Percentiles rank a stretch among this genome's conserved stretches.
phyloP scores from a whole-genome alignment of 2,329 filamentous ascomycete species.

The Boeremia exigua region DNA sequence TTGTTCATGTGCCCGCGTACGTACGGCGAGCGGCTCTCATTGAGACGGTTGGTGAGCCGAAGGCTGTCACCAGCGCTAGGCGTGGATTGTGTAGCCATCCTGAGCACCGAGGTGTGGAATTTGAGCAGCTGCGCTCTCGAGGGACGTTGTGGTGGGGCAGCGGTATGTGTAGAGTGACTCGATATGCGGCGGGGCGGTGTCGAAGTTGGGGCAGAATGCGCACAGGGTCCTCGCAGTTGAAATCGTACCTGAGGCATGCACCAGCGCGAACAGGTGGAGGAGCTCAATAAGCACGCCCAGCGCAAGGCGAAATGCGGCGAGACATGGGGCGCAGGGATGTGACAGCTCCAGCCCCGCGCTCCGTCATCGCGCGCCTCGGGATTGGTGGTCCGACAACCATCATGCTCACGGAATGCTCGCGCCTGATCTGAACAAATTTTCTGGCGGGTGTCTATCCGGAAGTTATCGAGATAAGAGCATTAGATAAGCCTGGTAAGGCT shows the following conservation, averaged over 20 bases:
- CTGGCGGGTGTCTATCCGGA: background rate
- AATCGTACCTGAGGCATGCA: constrained; percentile 42
- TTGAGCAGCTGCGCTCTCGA: constrained; percentile 31
- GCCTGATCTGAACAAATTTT: constrained; percentile 14
- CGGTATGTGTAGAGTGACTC: constrained; percentile 9
- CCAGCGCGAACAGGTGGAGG: constrained; percentile 8
- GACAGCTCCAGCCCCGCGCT: constrained; percentile 13
- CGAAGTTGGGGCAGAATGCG: constrained; percentile 17
- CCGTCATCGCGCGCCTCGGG: constrained; percentile 11
- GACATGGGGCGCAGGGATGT: constrained; percentile 13
- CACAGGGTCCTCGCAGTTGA: constrained; percentile 35
- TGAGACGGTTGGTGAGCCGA: constrained; percentile 62
- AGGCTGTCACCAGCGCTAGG: constrained; percentile 31
- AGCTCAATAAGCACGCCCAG: constrained; percentile 3
- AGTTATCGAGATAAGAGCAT: background rate
- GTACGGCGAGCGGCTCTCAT: constrained; percentile 70
- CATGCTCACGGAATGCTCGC: constrained; percentile 3
- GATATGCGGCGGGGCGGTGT: constrained; percentile 11
- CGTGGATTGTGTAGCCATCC: constrained; percentile 39
- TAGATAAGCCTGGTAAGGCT: too few species aligned
- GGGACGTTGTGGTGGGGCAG: constrained; percentile 17
- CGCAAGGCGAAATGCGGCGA: constrained; percentile 16
- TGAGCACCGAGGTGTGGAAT: constrained; percentile 34
- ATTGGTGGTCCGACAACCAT: constrained; percentile 7
- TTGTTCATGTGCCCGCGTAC: constrained; percentile 78